Conservation (phyloP, 148 eudicot species). For the Agrostemma githago region DNA sequence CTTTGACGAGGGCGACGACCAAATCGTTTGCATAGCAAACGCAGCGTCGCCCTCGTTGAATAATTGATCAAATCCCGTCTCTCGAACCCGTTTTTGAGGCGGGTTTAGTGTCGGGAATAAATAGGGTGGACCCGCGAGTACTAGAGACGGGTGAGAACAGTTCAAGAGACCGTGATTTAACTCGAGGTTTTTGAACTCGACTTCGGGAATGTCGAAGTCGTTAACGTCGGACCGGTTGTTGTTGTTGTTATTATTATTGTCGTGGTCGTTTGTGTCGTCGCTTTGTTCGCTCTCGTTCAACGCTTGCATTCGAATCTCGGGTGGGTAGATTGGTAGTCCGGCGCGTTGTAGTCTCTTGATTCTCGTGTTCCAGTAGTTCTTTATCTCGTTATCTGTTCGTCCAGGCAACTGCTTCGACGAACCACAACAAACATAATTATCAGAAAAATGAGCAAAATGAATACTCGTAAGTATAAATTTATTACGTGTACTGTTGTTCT, state of each 20-base stretch:
- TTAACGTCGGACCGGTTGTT: conserved; percentile 32
- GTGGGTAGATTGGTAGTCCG: conserved; percentile 70
- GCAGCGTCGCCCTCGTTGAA: conserved; percentile 25
- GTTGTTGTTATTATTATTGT: no score
- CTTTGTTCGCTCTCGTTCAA: conserved; percentile 44
- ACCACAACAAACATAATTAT: not conserved
- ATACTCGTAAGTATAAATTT: not conserved
- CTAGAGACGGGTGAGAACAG: conserved; percentile 31
- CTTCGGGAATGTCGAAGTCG: conserved; percentile 43
- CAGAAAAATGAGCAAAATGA: not conserved
- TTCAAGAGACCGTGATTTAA: conserved; percentile 33
- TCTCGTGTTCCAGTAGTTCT: conserved; percentile 84
- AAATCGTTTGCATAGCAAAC: conserved; percentile 29
- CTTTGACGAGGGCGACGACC: conserved; percentile 41
- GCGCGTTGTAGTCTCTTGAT: conserved; percentile 65
- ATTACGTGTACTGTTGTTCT: no score
- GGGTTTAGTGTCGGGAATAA: conserved; percentile 38
- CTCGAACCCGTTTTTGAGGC: conserved; percentile 52
- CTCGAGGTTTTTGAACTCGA: conserved; percentile 44
- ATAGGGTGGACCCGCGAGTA: conserved; percentile 13
- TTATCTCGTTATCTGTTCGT: conserved; percentile 84
- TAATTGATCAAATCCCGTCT: conserved; percentile 35
- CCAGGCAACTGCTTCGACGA: conserved; percentile 61
- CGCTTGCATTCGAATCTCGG: conserved; percentile 41
- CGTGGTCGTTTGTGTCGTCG: conserved; percentile 25